Conservation (phyloP, 2,329 filamentous ascomycete genomes). For the Grosmannia clavigera region DNA sequence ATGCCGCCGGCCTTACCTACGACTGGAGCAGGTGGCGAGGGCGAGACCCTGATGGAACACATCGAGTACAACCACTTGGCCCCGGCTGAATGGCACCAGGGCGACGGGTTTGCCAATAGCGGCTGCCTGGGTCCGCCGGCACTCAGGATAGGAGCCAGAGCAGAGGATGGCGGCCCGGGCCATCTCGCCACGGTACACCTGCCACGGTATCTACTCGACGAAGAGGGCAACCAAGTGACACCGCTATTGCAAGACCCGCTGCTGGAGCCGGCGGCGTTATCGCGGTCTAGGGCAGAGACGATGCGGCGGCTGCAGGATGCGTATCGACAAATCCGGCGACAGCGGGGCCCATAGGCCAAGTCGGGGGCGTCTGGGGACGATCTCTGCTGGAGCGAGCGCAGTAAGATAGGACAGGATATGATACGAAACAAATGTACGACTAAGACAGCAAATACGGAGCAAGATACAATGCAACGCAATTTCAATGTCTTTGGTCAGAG, state of each 20-base stretch:
- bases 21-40: neutral
- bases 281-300: constrained; percentile 6
- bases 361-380: neutral
- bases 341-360: neutral
- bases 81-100: constrained; percentile 43
- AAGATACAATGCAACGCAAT: neutral
- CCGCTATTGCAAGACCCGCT: constrained; percentile 37
- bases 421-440: neutral
- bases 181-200: constrained; percentile 1
- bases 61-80: constrained; percentile 41
- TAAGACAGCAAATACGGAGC: too few relatives aligned
- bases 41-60: constrained; percentile 26
- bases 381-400: neutral
- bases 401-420: neutral
- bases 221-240: constrained; percentile 42
- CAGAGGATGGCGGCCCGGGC: neutral
- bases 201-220: constrained; percentile 39
- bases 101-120: constrained; percentile 42
- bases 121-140: constrained; percentile 4
- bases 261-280: constrained; percentile 1
- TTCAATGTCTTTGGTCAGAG: neutral
- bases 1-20: constrained; percentile 8
- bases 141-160: neutral
- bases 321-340: constrained; percentile 6
- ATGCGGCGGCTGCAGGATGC: constrained; percentile 29